Evolutionary conservation across 2,329 filamentous ascomycete species (phyloP), one percentile per base, ranked within the genome.

Genomic region (Exophiala oligosperma): DNA sequence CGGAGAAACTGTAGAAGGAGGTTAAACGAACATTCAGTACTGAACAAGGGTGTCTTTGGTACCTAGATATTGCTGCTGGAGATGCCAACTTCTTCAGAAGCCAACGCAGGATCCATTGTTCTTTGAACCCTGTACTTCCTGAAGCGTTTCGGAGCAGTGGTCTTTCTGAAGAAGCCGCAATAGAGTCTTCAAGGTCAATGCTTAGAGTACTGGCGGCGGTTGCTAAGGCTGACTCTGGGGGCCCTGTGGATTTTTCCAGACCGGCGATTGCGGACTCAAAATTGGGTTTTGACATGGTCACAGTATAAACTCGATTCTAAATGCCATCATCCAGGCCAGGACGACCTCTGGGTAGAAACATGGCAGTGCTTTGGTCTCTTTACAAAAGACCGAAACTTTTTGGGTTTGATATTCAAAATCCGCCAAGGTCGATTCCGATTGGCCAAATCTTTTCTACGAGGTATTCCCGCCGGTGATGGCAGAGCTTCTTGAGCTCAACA

Each of bases 81-180:
- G 73, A 70, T 64, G 78, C 81, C 52, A 88, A 64, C 68, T 82
- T 86, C 65, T 84, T 85, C 66, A 87, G 74, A 24, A 88, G 72
- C 87, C 87, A 89, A 67, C 82, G 81, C 57, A 88, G 69, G 12
- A 87, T 78, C 84, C 85, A 89, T 75, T 89, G 85, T 66, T 85
- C 82, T 67, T 83, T 81, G 28, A 75, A 76, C 0, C 57, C 58
- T 23, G 64, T 64, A 55, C 57, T 65, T 60, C 43, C 68, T 6
- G 49, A 17, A 8, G 49, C 28, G 7, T 44, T 17, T 35, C 37
- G 52, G 43, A 41, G 59, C 2, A 38, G 23, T 3, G 54, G 40
- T 3, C 54, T 53, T 4, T 32, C 32, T 23, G 24, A 29, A 40
- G 41, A 51, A 9, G 24, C 68, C 69, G 56, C 71, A 66, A 57